Evolutionary conservation across 371 early-diverging fungal species (phyloP).

Genomic region (Blakeslea trispora): DNA sequence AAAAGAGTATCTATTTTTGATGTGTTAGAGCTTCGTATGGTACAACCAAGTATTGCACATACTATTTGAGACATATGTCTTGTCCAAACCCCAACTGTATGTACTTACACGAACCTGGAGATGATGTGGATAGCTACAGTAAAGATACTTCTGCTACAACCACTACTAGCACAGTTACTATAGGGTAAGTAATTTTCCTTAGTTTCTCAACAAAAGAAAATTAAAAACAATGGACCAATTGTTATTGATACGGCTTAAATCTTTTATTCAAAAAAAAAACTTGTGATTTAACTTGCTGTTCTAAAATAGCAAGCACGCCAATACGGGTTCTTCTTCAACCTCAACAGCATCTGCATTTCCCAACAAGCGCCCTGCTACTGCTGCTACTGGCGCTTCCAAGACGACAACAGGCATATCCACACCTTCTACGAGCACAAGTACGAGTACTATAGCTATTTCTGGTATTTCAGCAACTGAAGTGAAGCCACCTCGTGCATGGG

Average conservation of each 20-base stretch:
- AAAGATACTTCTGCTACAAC: slow-evolving; percentile 38
- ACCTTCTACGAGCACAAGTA: slow-evolving; percentile 2
- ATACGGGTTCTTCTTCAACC: slow-evolving; percentile 14
- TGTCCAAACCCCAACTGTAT: slow-evolving; percentile 84
- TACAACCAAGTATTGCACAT: slow-evolving; percentile 89
- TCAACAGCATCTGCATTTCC: slow-evolving; percentile 23
- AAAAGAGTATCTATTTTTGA: neutral
- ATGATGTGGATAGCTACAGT: slow-evolving; percentile 67
- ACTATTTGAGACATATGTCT: slow-evolving; percentile 72
- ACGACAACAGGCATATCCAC: slow-evolving; percentile 2
- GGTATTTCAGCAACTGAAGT: slow-evolving; percentile 5
- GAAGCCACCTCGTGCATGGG: slow-evolving; percentile 37
- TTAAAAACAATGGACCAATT: too few species aligned
- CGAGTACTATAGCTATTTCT: slow-evolving; percentile 3
- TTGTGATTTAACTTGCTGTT: neutral
- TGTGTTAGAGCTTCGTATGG: slow-evolving; percentile 75
- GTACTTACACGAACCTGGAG: slow-evolving; percentile 86
- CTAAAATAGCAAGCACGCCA: slow-evolving; percentile 28
- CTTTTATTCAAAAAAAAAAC: too few species aligned
- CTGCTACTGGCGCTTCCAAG: slow-evolving; percentile 2
- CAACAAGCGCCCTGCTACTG: slow-evolving; percentile 36
- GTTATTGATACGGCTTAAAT: too few species aligned
- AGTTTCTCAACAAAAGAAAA: too few species aligned
- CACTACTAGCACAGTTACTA: slow-evolving; percentile 12
- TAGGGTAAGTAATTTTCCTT: slow-evolving; percentile 44